Evolutionary conservation across 2,329 filamentous ascomycete genomes (phyloP).

Genomic region (Ciborinia camelliae): DNA sequence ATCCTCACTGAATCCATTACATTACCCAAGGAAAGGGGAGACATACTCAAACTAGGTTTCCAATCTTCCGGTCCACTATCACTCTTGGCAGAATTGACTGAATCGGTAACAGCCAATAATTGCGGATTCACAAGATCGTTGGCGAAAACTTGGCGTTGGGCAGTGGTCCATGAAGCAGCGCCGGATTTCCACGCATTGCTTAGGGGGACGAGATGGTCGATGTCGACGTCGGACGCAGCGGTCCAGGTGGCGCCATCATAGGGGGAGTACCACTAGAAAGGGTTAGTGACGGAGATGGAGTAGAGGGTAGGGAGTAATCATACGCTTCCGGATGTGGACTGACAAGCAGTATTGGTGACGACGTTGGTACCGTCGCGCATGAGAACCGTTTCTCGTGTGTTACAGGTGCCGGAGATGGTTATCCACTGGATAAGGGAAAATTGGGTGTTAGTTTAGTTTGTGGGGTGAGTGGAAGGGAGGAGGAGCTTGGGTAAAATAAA

Average conservation of each 20-base stretch:
- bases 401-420: constrained; percentile 62
- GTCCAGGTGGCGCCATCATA: constrained; percentile 74
- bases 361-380: constrained; percentile 69
- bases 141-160: constrained; percentile 64
- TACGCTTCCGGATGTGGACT: constrained; percentile 54
- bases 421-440: constrained; percentile 35
- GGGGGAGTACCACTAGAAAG: constrained; percentile 58
- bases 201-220: constrained; percentile 79
- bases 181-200: constrained; percentile 77
- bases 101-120: constrained; percentile 74
- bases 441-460: not conserved
- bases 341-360: constrained; percentile 55
- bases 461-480: not conserved
- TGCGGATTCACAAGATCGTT: constrained; percentile 76
- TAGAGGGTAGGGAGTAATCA: too few relatives aligned
- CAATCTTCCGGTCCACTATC: constrained; percentile 70
- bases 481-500: not conserved
- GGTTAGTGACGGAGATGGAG: too few relatives aligned
- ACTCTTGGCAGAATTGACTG: constrained; percentile 71
- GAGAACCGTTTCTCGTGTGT: constrained; percentile 70
- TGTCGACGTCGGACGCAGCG: constrained; percentile 66
- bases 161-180: constrained; percentile 67
- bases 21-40: constrained; percentile 36
- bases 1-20: too few relatives aligned
- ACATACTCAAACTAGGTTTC: constrained; percentile 50